phyloP scores from a whole-genome alignment of 2,329 filamentous ascomycete genomes.

The Teratosphaeria gauchensis region DNA sequence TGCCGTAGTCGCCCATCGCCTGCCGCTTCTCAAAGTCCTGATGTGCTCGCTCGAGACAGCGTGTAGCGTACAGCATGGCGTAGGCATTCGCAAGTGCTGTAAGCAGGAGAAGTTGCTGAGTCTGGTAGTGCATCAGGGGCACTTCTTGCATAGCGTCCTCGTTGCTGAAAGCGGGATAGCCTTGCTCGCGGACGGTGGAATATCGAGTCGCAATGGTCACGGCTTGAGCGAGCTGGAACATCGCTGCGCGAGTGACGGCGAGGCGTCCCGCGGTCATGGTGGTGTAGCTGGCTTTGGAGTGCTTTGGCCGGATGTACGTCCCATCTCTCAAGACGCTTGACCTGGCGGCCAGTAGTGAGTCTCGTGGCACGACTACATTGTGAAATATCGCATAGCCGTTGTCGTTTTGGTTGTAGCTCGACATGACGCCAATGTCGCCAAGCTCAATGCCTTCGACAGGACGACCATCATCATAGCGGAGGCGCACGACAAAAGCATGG shows the following conservation, averaged over 20 bases:
- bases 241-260: constrained; percentile 4
- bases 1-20: constrained; percentile 3
- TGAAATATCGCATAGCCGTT: constrained; percentile 7
- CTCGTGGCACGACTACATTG: constrained; percentile 4
- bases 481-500: constrained; percentile 5
- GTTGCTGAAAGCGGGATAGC: constrained; percentile 1
- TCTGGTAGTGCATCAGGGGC: constrained; percentile 5
- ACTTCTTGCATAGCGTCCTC: constrained; percentile 1
- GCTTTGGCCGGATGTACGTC: constrained; percentile 5
- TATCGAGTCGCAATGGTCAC: constrained; percentile 4
- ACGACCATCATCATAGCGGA: constrained; percentile 5
- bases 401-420: constrained; percentile 6
- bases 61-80: constrained; percentile 5
- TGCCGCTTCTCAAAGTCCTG: constrained; percentile 2
- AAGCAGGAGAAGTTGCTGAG: constrained; percentile 2
- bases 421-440: constrained; percentile 6
- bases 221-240: constrained; percentile 6
- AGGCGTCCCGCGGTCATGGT: constrained; percentile 6
- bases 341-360: constrained; percentile 4
- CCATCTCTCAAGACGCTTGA: constrained; percentile 5
- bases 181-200: constrained; percentile 5
- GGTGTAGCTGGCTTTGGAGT: constrained; percentile 5
- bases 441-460: constrained; percentile 6
- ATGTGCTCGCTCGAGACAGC: constrained; percentile 3
- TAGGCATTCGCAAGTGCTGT: constrained; percentile 4